Evolutionary conservation across 1,139 yeast species (phyloP), one percentile per base, ranked within the genome.

Genomic region (Nakaseomyces sp.): DNA sequence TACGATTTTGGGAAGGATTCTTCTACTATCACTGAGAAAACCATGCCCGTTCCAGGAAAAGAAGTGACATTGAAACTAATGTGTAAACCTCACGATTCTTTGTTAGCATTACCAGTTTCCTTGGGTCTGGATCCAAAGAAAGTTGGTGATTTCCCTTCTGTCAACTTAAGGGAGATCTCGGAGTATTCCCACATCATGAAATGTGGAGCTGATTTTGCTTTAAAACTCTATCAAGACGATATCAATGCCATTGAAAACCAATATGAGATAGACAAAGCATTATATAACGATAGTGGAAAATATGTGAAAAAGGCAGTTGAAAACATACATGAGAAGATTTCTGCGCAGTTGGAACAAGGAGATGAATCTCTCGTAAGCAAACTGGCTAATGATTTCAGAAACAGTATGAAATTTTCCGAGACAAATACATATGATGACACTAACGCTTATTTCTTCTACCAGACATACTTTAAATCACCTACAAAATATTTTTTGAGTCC

Each of bases 381-480:
- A 16, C 19, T 32, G 13, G 29, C 30, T 5, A 15, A 36, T 24
- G 40, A 22, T 12, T 37, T 45, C 31, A 17, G 39, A 9, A 4
- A 43, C 53, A 2, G 37, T 53, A 42, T 51, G 53, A n/a, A 48
- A 47, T 20, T 42, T 55, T 5, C 52, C 4, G 52, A 53, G 9
- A 47, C 49, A 16, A 43, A 43, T 5, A 51, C 47, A 26, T 54
- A 62, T 37, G 49, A 63, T 36, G 76, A 70, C 43, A 45, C 60
- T 0, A 63, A 61, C 42, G 73, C 79, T 33, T 75, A 64, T 55
- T 76, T 71, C 57, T 81, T 77, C 55, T 86, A 81, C 58, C 89
- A 87, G 57, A 81, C 95, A 0, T 79, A 81, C 0, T 82, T 81
- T 61, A 76, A 77, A 51, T 73, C 91, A 0, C 69, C 77, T 3